Conservation (phyloP, 192 early-diverging fungal genomes). For the Mortierella claussenii region DNA sequence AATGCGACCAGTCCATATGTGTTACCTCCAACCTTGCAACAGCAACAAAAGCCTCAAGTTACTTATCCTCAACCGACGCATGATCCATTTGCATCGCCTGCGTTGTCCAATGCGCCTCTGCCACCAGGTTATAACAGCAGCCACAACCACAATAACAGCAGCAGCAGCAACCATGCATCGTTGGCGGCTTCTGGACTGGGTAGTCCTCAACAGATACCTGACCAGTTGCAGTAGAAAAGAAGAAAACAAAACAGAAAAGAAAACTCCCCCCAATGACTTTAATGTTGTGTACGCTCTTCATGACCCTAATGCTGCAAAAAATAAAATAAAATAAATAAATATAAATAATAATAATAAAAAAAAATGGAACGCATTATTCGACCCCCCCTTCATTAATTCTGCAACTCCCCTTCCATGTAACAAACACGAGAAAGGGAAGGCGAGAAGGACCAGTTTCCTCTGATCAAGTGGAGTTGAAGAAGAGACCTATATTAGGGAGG, state of each 20-base stretch:
- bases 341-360: no score
- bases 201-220: conserved; percentile 24
- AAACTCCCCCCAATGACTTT: no score
- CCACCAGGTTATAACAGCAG: conserved; percentile 15
- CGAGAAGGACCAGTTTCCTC: no score
- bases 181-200: neutral
- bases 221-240: conserved; percentile 2
- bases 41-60: neutral
- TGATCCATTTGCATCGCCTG: conserved; percentile 47
- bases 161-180: neutral
- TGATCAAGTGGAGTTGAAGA: no score
- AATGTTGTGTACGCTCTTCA: neutral
- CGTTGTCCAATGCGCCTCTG: conserved; percentile 10
- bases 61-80: conserved; percentile 26
- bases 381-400: no score
- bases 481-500: no score
- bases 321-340: neutral
- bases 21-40: no score
- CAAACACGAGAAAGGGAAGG: no score
- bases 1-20: no score
- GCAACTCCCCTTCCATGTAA: no score
- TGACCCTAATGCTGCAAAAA: neutral
- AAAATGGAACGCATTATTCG: neutral
- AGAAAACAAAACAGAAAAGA: no score
- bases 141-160: no score